Evolutionary conservation across 2,329 filamentous ascomycete species (phyloP).

Genomic region (Claviceps humidiphila): DNA sequence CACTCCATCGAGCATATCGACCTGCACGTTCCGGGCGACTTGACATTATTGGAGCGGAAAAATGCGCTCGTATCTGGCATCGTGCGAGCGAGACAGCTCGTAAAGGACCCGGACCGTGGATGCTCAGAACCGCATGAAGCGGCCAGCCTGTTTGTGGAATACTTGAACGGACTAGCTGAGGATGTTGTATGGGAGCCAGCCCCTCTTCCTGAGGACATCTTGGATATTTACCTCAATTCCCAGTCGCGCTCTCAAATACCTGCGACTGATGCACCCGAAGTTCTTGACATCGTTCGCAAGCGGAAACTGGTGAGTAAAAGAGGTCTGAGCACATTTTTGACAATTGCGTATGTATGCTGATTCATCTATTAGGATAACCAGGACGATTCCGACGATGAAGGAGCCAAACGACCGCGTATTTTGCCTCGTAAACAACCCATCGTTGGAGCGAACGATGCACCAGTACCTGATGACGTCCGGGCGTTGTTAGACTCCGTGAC

Average conservation of each 20-base stretch:
- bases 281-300: slow-evolving; percentile 25
- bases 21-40: slow-evolving; percentile 25
- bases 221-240: slow-evolving; percentile 32
- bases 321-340: no score
- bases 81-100: slow-evolving; percentile 22
- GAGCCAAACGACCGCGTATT: slow-evolving; percentile 17
- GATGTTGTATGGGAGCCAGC: slow-evolving; percentile 33
- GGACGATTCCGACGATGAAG: slow-evolving; percentile 21
- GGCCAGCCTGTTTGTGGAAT: slow-evolving; percentile 33
- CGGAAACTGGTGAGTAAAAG: slow-evolving; percentile 32
- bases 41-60: slow-evolving; percentile 31
- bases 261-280: slow-evolving; percentile 7
- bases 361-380: slow-evolving; percentile 5
- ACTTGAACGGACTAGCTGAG: slow-evolving; percentile 25
- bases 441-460: slow-evolving; percentile 15
- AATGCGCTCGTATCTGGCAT: slow-evolving; percentile 29
- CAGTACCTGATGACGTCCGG: slow-evolving; percentile 19
- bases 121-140: slow-evolving; percentile 30
- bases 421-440: slow-evolving; percentile 11
- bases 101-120: slow-evolving; percentile 27
- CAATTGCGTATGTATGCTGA: background rate
- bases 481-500: slow-evolving; percentile 15
- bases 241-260: slow-evolving; percentile 21
- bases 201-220: slow-evolving; percentile 32
- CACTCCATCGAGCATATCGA: slow-evolving; percentile 45